A percentile compares a stretch with the other conserved stretches of the same genome.
Conservation (phyloP, 164 flowering plant species). For the Tinospora cordifolia region DNA sequence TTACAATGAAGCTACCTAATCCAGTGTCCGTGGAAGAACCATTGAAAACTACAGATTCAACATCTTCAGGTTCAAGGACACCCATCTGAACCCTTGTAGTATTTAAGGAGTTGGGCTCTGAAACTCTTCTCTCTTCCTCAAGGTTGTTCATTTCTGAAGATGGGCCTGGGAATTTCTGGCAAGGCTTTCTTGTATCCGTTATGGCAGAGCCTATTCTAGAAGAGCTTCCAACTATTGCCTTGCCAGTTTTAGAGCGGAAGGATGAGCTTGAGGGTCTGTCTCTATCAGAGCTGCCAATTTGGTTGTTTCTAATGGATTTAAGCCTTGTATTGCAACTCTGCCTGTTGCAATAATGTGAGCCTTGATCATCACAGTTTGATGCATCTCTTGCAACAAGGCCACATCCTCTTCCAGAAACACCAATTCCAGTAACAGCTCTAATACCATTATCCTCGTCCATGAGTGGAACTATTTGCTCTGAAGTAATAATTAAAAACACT, state of each 20-base stretch:
- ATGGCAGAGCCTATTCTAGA: conserved; percentile 34
- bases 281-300: conserved; percentile 31
- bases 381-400: conserved; percentile 34
- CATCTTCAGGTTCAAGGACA: conserved; percentile 18
- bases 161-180: conserved; percentile 21
- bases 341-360: conserved; percentile 49
- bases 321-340: conserved; percentile 64
- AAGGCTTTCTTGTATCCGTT: conserved; percentile 24
- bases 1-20: conserved; percentile 27
- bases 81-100: conserved; percentile 22
- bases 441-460: conserved; percentile 59
- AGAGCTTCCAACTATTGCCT: conserved; percentile 49
- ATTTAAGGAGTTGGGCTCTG: conserved; percentile 20
- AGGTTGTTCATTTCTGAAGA: conserved; percentile 37
- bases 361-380: conserved; percentile 29
- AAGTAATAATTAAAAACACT: background rate
- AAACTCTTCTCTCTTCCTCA: conserved; percentile 28
- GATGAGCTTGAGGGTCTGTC: conserved; percentile 32
- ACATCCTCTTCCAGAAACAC: conserved; percentile 36
- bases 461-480: conserved; percentile 16
- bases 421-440: conserved; percentile 31
- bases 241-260: conserved; percentile 39
- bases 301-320: conserved; percentile 31
- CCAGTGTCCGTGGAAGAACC: conserved; percentile 20
- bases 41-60: conserved; percentile 17